These are phyloP conservation scores for Globisporangium middletonii DNA, from an alignment of 352 stramenopile species.

Conservation along the genomic window DNA sequence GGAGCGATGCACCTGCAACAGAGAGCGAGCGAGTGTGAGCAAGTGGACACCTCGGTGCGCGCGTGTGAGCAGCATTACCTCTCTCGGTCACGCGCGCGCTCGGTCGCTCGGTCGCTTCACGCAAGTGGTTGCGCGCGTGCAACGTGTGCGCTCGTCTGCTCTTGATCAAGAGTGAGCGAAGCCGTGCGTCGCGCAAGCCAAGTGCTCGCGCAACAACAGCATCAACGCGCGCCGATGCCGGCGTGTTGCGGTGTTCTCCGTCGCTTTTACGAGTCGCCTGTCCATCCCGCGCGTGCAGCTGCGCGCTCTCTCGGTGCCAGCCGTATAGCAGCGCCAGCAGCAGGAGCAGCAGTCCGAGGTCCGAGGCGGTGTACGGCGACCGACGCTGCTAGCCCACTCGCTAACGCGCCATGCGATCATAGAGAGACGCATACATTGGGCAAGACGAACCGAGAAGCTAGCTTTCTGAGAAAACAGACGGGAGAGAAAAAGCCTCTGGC, in stretches of 20 bases:
- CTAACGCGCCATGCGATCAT: neutral
- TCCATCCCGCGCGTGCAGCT: neutral
- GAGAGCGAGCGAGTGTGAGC: no score
- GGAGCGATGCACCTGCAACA: neutral
- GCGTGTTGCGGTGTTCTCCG: neutral
- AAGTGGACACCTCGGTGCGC: no score
- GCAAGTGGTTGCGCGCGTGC: no score
- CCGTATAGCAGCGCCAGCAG: neutral
- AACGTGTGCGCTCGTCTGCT: conserved; percentile 10
- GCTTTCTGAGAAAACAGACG: conserved; percentile 11
- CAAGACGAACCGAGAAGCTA: neutral
- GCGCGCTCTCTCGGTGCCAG: neutral
- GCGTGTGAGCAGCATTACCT: no score
- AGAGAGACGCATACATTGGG: neutral
- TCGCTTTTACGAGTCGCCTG: neutral
- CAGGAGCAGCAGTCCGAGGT: neutral
- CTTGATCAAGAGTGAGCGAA: conserved; percentile 9
- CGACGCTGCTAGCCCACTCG: no score
- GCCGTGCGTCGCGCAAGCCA: neutral
- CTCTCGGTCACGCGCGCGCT: neutral
- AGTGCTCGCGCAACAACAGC: neutral
- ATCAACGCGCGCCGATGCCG: neutral
- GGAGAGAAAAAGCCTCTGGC: conserved; percentile 3
- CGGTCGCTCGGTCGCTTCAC: neutral
- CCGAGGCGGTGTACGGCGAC: no score